A percentile compares a stretch with the other conserved stretches of the same genome.
phyloP scores from a whole-genome alignment of 164 flowering plant species.

The Vitis labrusca region DNA sequence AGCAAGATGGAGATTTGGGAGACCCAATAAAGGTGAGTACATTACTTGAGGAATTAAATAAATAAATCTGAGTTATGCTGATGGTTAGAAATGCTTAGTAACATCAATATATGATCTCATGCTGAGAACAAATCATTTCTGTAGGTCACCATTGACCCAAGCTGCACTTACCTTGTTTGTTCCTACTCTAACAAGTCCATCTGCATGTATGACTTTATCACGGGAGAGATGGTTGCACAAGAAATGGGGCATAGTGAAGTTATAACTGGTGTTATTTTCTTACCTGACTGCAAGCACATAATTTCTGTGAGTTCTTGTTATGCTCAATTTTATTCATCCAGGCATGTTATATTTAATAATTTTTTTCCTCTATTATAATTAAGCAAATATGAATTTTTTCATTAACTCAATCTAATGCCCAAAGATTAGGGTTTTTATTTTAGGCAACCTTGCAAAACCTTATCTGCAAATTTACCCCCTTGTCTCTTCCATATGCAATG shows the following conservation, averaged over 20 bases:
- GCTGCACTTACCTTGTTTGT: constrained; percentile 66
- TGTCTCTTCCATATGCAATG: too few species aligned
- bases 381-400: not conserved
- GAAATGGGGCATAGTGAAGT: constrained; percentile 70
- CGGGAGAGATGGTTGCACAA: constrained; percentile 55
- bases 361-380: not conserved
- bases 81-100: not conserved
- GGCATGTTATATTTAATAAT: not conserved
- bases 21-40: constrained; percentile 66
- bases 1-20: constrained; percentile 52
- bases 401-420: too few species aligned
- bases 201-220: constrained; percentile 57
- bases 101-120: constrained; percentile 3
- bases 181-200: constrained; percentile 74
- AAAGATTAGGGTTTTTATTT: too few species aligned
- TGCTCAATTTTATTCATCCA: constrained; percentile 1
- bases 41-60: not conserved
- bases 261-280: constrained; percentile 61
- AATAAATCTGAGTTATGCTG: too few species aligned
- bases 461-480: too few species aligned
- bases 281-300: constrained; percentile 74
- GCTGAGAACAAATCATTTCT: constrained; percentile 11
- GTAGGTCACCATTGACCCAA: constrained; percentile 69
- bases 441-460: too few species aligned
- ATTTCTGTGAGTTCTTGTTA: constrained; percentile 52